These are phyloP conservation scores for Phaffomyces antillensis DNA, from an alignment of 805 yeast species.

Conservation along the genomic window DNA sequence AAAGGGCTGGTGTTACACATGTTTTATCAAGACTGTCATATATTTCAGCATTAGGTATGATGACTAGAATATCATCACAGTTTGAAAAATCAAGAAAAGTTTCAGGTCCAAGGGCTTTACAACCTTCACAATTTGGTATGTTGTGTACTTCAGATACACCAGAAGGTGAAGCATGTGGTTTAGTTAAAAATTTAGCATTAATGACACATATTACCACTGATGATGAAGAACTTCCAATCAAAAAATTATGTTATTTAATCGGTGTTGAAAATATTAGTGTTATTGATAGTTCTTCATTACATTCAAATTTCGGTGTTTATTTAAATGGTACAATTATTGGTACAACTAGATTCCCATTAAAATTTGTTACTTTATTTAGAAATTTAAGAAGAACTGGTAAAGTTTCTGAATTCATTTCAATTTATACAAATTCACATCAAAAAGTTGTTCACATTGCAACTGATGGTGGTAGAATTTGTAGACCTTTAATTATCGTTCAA, in stretches of 20 bases:
- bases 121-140: constrained; percentile 99
- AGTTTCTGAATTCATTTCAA: constrained; percentile 84
- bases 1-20: constrained; percentile 98
- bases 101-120: constrained; percentile 97
- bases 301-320: constrained; percentile 76
- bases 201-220: constrained; percentile 99
- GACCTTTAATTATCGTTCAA: constrained; percentile 87
- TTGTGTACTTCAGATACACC: constrained; percentile 98
- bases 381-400: constrained; percentile 75
- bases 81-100: constrained; percentile 97
- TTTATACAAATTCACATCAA: constrained; percentile 85
- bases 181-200: constrained; percentile 91
- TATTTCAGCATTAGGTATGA: constrained; percentile 96
- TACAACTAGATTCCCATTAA: constrained; percentile 78
- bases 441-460: constrained; percentile 95
- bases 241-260: constrained; percentile 63
- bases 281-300: constrained; percentile 78
- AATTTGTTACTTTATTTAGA: constrained; percentile 75
- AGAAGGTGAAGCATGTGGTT: constrained; percentile 99
- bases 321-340: constrained; percentile 94
- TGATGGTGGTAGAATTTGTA: constrained; percentile 97
- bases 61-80: constrained; percentile 99
- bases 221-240: constrained; percentile 89
- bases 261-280: constrained; percentile 86
- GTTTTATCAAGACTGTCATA: constrained; percentile 86